A percentile compares a stretch with the other conserved stretches of the same genome.
Evolutionary conservation across 2,329 filamentous ascomycete species (phyloP).

Genomic region (Fusarium coicis): DNA sequence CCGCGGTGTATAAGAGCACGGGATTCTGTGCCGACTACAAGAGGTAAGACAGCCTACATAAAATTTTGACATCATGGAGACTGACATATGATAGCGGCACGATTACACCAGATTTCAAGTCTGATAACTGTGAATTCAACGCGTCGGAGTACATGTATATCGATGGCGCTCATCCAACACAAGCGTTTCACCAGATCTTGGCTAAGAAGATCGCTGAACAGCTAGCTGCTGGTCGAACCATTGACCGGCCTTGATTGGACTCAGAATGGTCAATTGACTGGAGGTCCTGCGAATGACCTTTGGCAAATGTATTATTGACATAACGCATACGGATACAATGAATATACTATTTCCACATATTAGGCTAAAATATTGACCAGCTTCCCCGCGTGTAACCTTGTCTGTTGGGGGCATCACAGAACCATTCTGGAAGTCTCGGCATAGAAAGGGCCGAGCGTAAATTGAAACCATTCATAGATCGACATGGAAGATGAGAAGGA

Average conservation of each 20-base stretch:
- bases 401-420: background rate
- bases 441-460: background rate
- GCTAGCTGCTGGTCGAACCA: background rate
- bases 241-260: background rate
- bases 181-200: conserved; percentile 13
- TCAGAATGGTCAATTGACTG: background rate
- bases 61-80: fast-evolving
- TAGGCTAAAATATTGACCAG: background rate
- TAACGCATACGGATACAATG: fast-evolving
- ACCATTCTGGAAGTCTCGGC: background rate
- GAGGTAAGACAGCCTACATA: background rate
- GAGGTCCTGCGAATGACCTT: fast-evolving
- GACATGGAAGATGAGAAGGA: fast-evolving
- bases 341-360: background rate
- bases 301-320: background rate
- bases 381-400: background rate
- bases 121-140: background rate
- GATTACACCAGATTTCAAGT: conserved; percentile 1
- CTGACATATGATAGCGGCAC: background rate
- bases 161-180: conserved; percentile 18
- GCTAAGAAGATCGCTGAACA: conserved; percentile 7
- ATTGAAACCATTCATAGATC: background rate
- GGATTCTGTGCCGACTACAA: conserved; percentile 10
- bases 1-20: background rate
- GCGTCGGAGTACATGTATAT: conserved; percentile 24